These are phyloP conservation scores for Boletus insuetus DNA, from an alignment of 768 basidiomycete species.

Conservation along the genomic window DNA sequence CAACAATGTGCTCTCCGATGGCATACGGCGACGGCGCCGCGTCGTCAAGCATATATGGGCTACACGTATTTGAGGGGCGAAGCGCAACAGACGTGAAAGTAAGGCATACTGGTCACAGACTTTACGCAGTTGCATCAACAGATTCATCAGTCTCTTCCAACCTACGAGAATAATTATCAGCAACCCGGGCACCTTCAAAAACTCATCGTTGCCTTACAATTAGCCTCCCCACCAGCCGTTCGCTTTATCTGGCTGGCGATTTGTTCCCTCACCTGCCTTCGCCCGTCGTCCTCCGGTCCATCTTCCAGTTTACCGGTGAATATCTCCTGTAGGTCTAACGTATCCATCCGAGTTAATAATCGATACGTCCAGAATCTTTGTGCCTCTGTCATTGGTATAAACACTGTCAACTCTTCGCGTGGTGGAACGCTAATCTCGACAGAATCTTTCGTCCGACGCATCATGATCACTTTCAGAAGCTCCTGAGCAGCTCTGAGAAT, in stretches of 20 bases:
- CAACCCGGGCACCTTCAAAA: background rate
- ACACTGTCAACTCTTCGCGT: slow-evolving; percentile 54
- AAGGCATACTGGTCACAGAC: slow-evolving; percentile 63
- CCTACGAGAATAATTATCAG: slow-evolving; percentile 29
- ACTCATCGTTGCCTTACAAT: slow-evolving; percentile 21
- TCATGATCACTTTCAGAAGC: slow-evolving; percentile 52
- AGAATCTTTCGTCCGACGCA: slow-evolving; percentile 55
- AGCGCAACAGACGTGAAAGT: background rate
- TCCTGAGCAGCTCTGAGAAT: slow-evolving; percentile 49
- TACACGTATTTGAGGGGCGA: slow-evolving; percentile 20
- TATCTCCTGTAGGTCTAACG: slow-evolving; percentile 45
- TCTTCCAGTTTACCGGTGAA: slow-evolving; percentile 37
- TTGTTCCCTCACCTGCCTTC: slow-evolving; percentile 39
- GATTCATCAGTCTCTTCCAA: slow-evolving; percentile 59
- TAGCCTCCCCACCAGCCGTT: slow-evolving; percentile 28
- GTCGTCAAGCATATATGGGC: slow-evolving; percentile 52
- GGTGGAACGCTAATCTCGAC: slow-evolving; percentile 54
- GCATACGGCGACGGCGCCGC: slow-evolving; percentile 48
- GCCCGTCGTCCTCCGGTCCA: slow-evolving; percentile 32
- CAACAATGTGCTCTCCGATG: slow-evolving; percentile 54
- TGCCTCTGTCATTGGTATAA: slow-evolving; percentile 55
- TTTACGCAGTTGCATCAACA: slow-evolving; percentile 69
- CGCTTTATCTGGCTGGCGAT: slow-evolving; percentile 39
- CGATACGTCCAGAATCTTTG: slow-evolving; percentile 64
- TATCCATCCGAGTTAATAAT: slow-evolving; percentile 51